phyloP scores from a whole-genome alignment of 2,329 filamentous ascomycete species.

The Dactylonectria estremocensis region DNA sequence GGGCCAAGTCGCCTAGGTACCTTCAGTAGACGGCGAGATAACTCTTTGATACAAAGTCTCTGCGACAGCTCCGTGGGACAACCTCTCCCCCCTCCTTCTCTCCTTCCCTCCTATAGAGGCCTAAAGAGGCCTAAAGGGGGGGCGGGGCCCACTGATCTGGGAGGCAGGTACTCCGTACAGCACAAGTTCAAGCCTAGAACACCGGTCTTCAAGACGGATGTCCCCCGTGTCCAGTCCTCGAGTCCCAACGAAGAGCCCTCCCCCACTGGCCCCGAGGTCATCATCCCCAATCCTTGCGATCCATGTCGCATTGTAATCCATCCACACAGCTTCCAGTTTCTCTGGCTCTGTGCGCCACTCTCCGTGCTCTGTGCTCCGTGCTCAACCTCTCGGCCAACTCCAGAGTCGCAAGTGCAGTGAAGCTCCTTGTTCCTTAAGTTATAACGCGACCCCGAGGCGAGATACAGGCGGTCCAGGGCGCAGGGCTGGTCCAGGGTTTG shows the following conservation, averaged over 20 bases:
- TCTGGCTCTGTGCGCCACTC: background rate
- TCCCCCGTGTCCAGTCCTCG: background rate
- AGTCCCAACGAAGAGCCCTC: background rate
- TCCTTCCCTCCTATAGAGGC: background rate
- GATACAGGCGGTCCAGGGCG: constrained; percentile 20
- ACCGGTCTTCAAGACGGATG: constrained; percentile 6
- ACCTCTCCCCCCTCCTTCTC: constrained; percentile 2
- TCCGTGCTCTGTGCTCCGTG: background rate
- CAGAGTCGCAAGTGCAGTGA: constrained; percentile 17
- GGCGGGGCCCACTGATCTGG: constrained; percentile 12
- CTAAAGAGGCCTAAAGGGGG: background rate
- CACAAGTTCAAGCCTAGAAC: background rate
- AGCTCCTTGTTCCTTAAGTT: constrained; percentile 24
- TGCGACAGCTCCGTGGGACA: background rate
- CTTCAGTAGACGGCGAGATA: background rate
- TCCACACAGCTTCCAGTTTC: background rate
- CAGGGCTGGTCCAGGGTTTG: constrained; percentile 27
- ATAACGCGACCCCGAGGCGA: constrained; percentile 18
- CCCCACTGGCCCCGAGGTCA: background rate
- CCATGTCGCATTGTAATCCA: background rate
- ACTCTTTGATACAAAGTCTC: constrained; percentile 5
- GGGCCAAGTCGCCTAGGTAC: background rate
- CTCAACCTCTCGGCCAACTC: constrained; percentile 5
- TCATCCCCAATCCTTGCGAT: background rate
- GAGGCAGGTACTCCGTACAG: constrained; percentile 11